Evolutionary conservation across 2,329 filamentous ascomycete species (phyloP).

Genomic region (Aschersonia sp.): DNA sequence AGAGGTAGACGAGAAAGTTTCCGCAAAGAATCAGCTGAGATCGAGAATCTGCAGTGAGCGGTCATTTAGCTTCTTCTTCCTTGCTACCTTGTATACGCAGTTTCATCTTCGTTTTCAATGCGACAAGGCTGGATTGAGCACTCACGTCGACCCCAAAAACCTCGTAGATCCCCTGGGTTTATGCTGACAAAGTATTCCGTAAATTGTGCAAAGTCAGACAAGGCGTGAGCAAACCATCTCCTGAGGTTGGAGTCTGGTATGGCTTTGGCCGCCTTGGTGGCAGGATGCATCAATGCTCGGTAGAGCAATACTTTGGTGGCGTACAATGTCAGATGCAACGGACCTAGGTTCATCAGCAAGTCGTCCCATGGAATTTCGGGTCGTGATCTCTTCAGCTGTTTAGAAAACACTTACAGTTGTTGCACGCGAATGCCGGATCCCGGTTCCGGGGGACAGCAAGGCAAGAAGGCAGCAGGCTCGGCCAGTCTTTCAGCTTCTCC

Average conservation of each 20-base stretch:
- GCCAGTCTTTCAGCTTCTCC: constrained; percentile 19
- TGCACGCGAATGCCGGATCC: constrained; percentile 5
- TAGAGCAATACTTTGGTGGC: constrained; percentile 25
- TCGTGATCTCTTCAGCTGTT: too few relatives aligned
- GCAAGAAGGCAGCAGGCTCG: constrained; percentile 20
- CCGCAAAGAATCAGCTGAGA: constrained; percentile 31
- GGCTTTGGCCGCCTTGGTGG: constrained; percentile 23
- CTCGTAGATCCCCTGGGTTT: constrained; percentile 19
- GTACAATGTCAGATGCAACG: constrained; percentile 27
- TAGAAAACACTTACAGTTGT: constrained; percentile 10
- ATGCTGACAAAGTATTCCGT: constrained; percentile 21
- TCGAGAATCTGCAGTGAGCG: constrained; percentile 14
- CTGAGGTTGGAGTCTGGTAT: constrained; percentile 20
- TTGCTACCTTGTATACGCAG: too few relatives aligned
- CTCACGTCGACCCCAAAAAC: constrained; percentile 30
- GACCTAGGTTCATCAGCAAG: constrained; percentile 8
- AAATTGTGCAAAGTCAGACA: constrained; percentile 22
- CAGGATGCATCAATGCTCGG: constrained; percentile 29
- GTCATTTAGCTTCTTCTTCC: neutral
- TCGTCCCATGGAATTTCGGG: neutral
- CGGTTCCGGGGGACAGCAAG: constrained; percentile 11
- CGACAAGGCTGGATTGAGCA: constrained; percentile 2
- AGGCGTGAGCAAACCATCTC: constrained; percentile 18
- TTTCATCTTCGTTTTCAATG: neutral
- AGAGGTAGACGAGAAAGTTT: constrained; percentile 33